phyloP scores from a whole-genome alignment of 768 basidiomycete species.

The Baorangia bicolor region DNA sequence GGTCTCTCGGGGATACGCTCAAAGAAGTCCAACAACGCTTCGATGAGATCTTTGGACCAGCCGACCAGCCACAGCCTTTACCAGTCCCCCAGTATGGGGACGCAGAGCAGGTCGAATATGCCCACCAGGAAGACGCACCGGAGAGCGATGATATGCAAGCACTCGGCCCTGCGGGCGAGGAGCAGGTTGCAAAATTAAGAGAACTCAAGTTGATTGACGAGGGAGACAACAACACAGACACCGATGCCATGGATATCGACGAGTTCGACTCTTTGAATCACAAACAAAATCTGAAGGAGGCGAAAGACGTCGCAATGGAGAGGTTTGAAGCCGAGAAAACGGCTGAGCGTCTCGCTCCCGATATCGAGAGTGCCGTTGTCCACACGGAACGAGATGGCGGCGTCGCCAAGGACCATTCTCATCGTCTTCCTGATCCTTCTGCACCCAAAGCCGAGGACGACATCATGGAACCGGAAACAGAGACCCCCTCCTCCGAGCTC shows the following conservation, averaged over 20 bases:
- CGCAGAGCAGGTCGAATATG: slow-evolving; percentile 68
- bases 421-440: slow-evolving; percentile 26
- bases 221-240: slow-evolving; percentile 39
- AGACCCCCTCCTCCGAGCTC: slow-evolving; percentile 17
- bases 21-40: slow-evolving; percentile 82
- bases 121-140: slow-evolving; percentile 57
- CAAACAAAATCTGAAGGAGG: slow-evolving; percentile 28
- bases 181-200: slow-evolving; percentile 77
- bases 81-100: slow-evolving; percentile 38
- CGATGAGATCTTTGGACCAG: slow-evolving; percentile 68
- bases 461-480: slow-evolving; percentile 12
- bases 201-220: slow-evolving; percentile 78
- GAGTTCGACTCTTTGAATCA: slow-evolving; percentile 18
- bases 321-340: slow-evolving; percentile 30
- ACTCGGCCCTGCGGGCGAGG: slow-evolving; percentile 81
- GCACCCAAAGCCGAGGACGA: slow-evolving; percentile 32
- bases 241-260: slow-evolving; percentile 51
- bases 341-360: slow-evolving; percentile 25
- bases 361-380: slow-evolving; percentile 49
- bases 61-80: slow-evolving; percentile 33
- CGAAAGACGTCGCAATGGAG: slow-evolving; percentile 24
- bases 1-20: slow-evolving; percentile 80
- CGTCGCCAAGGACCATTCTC: not conserved
- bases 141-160: slow-evolving; percentile 79
- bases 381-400: slow-evolving; percentile 28